These are phyloP conservation scores for Laetiporus sulphureus DNA, from an alignment of 1,284 basidiomycete species.

Conservation along the genomic window DNA sequence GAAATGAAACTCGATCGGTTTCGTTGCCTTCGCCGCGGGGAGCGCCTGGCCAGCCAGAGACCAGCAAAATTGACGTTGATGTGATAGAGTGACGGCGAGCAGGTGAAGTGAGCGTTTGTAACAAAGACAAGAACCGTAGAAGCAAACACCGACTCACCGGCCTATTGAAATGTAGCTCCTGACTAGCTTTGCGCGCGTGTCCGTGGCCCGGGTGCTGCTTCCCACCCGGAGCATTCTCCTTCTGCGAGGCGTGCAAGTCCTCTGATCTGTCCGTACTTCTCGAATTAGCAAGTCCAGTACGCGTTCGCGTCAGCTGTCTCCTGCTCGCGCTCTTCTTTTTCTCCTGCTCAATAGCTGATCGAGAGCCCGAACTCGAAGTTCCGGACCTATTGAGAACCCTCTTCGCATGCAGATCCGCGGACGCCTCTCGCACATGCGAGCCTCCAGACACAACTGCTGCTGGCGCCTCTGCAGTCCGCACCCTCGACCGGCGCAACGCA, in stretches of 20 bases:
- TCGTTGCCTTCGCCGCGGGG: slow-evolving; percentile 35
- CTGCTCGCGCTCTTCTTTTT: slow-evolving; percentile 2
- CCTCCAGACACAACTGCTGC: not conserved
- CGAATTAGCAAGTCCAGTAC: slow-evolving; percentile 8
- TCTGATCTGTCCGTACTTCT: slow-evolving; percentile 15
- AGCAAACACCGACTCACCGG: slow-evolving; percentile 18
- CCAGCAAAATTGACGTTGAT: not conserved
- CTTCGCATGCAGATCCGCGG: slow-evolving; percentile 12
- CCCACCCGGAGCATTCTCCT: slow-evolving; percentile 9
- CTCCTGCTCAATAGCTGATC: slow-evolving; percentile 7
- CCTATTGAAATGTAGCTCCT: slow-evolving; percentile 11
- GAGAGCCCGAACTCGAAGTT: slow-evolving; percentile 3
- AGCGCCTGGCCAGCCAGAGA: slow-evolving; percentile 17
- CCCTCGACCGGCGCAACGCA: too few species aligned
- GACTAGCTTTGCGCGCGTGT: slow-evolving; percentile 6
- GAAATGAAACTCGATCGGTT: slow-evolving; percentile 45
- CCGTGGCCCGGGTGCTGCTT: slow-evolving; percentile 7
- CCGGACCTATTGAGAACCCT: slow-evolving; percentile 1
- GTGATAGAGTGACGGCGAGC: too few species aligned
- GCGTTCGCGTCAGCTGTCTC: slow-evolving; percentile 9
- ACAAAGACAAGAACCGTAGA: too few species aligned
- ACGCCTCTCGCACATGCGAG: slow-evolving; percentile 6
- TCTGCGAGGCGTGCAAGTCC: slow-evolving; percentile 10
- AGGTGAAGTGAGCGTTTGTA: not conserved
- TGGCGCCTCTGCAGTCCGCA: not conserved